Evolutionary conservation across 345 rosid species (phyloP), one percentile per base, ranked within the genome.

Genomic region (Atalantia buxifolia): DNA sequence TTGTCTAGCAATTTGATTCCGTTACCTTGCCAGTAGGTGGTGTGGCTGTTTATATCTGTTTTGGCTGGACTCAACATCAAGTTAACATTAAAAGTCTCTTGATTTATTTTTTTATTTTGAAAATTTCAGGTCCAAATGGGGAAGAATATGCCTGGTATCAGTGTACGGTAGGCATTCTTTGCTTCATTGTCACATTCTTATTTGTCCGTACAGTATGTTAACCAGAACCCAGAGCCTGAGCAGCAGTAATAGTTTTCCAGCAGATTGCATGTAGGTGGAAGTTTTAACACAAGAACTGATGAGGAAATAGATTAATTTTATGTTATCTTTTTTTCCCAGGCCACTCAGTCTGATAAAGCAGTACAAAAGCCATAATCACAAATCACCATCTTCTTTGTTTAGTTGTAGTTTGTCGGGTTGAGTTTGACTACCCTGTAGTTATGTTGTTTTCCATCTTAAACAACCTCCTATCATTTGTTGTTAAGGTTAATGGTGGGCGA

Each of bases 101-200:
- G n/a, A 27, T 48, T 62, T 71, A 72, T 57, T 38, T 33, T 38
- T 21, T 63, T 68, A 5, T 74, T 77, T 45, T 45, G 50, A 45
- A 12, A 77, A 67, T 69, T 69, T 81, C 85, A 93, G 98, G 99
- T 75, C 97, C 98, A 42, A 90, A 82, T 76, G 98, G 95, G 83
- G 98, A 96, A 88, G 91, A 91, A 81, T 92, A 89, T 82, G 99
- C 98, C 5, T 96, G 98, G 99, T 96, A 94, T 81, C 98, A 96
- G 89, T 96, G 99, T 83, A 96, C 95, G 82, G 99, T 96, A 90
- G 70, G 89, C 76, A 61, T 78, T 69, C 25, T 74, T 67, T 75
- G 56, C 61, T 69, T 74, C 27, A 24, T 66, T 42, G 64, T 55
- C 66, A 33, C 75, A 22, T 30, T 56, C 24, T 74, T 66, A 35